Evolutionary conservation across 306 rosid genomes (phyloP).

Genomic region (Lathyrus sativus): DNA sequence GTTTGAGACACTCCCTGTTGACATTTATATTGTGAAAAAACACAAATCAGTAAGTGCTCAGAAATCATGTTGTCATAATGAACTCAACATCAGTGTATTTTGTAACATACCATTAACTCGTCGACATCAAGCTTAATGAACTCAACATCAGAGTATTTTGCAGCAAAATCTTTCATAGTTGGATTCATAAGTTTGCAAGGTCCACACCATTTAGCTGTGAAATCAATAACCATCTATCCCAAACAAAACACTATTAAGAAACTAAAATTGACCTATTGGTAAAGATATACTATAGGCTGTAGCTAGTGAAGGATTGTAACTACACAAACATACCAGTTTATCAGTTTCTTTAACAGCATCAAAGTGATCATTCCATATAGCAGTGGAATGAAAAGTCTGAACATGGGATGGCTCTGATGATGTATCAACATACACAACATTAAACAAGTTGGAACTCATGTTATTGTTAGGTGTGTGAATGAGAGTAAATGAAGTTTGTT

Average conservation of each 20-base stretch:
- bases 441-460: slow-evolving; percentile 32
- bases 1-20: slow-evolving; percentile 70
- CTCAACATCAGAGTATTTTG: slow-evolving; percentile 60
- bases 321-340: slow-evolving; percentile 63
- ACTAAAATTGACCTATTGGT: neutral
- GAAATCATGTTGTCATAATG: neutral
- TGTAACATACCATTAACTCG: slow-evolving; percentile 56
- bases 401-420: slow-evolving; percentile 33
- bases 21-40: neutral
- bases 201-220: slow-evolving; percentile 83
- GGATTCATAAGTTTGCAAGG: slow-evolving; percentile 80
- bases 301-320: neutral
- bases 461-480: slow-evolving; percentile 1
- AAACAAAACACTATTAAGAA: neutral
- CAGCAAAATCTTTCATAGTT: slow-evolving; percentile 52
- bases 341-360: slow-evolving; percentile 44
- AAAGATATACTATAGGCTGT: neutral
- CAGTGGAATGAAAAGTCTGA: slow-evolving; percentile 39
- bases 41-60: neutral
- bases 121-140: slow-evolving; percentile 78
- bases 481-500: neutral
- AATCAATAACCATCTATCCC: slow-evolving; percentile 74
- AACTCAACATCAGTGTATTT: neutral
- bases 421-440: slow-evolving; percentile 21
- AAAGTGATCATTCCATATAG: slow-evolving; percentile 47